Evolutionary conservation across 2,329 filamentous ascomycete genomes (phyloP).

Genomic region (Pestalotiopsis sp.): DNA sequence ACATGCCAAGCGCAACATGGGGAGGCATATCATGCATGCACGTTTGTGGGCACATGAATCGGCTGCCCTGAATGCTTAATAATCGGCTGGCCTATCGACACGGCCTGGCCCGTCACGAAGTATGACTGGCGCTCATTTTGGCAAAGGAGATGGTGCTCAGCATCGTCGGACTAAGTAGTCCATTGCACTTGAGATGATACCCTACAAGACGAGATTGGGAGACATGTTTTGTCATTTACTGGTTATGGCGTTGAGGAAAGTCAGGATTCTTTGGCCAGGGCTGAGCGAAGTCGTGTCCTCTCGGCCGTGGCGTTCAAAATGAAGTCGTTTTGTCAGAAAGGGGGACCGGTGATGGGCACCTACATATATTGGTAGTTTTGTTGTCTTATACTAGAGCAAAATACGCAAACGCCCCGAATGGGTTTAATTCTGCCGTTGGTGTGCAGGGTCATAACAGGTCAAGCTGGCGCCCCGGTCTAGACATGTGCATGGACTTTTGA

Average conservation of each 20-base stretch:
- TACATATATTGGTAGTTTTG: no score
- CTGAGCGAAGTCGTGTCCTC: neutral
- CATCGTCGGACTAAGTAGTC: neutral
- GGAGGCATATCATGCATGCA: neutral
- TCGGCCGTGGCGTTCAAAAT: neutral
- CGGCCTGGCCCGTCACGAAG: neutral
- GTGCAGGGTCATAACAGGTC: no score
- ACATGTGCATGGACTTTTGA: no score
- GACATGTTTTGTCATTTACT: neutral
- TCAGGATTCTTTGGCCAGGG: neutral
- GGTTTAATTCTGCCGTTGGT: no score
- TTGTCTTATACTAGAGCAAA: no score
- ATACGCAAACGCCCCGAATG: no score
- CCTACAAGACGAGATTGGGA: neutral
- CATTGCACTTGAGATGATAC: neutral
- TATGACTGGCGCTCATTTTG: neutral
- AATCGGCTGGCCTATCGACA: neutral
- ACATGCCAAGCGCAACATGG: neutral
- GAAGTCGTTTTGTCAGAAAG: no score
- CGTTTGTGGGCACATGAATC: neutral
- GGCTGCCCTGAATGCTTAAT: neutral
- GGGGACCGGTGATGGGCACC: no score
- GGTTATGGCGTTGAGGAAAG: neutral
- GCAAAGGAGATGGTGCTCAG: neutral
- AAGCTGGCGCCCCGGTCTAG: no score